Evolutionary conservation across 2,329 filamentous ascomycete species (phyloP).

Genomic region (Fulvia fulva): DNA sequence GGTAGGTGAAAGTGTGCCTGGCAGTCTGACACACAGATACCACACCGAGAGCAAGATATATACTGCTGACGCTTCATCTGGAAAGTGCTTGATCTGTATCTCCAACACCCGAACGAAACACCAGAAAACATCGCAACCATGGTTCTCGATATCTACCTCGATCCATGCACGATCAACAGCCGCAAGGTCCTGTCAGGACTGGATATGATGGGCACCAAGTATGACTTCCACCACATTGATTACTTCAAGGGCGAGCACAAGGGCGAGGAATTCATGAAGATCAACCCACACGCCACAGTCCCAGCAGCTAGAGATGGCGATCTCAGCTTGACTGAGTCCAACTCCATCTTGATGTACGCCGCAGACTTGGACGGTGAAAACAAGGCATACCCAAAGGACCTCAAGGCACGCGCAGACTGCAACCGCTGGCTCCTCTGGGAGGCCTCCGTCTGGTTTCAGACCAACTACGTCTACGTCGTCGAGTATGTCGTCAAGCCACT

Average conservation of each 20-base stretch:
- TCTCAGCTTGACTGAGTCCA: conserved; percentile 40
- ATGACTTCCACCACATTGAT: conserved; percentile 37
- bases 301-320: conserved; percentile 40
- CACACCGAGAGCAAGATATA: conserved; percentile 3
- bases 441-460: conserved; percentile 39
- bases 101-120: neutral
- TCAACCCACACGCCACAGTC: conserved; percentile 39
- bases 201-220: conserved; percentile 35
- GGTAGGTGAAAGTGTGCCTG: conserved; percentile 1
- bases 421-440: conserved; percentile 45
- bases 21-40: neutral
- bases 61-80: neutral
- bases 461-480: conserved; percentile 40
- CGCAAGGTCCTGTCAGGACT: conserved; percentile 42
- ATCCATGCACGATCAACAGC: conserved; percentile 42
- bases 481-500: conserved; percentile 42
- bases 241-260: conserved; percentile 43
- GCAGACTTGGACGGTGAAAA: conserved; percentile 32
- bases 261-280: conserved; percentile 32
- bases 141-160: conserved; percentile 35
- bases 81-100: neutral
- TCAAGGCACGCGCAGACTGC: conserved; percentile 37
- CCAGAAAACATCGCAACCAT: conserved; percentile 13
- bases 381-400: conserved; percentile 39
- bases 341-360: conserved; percentile 42